A percentile compares a stretch with the other conserved stretches of the same genome.
phyloP scores from a whole-genome alignment of 2,329 filamentous ascomycete genomes.

The Ophiostoma sp. region DNA sequence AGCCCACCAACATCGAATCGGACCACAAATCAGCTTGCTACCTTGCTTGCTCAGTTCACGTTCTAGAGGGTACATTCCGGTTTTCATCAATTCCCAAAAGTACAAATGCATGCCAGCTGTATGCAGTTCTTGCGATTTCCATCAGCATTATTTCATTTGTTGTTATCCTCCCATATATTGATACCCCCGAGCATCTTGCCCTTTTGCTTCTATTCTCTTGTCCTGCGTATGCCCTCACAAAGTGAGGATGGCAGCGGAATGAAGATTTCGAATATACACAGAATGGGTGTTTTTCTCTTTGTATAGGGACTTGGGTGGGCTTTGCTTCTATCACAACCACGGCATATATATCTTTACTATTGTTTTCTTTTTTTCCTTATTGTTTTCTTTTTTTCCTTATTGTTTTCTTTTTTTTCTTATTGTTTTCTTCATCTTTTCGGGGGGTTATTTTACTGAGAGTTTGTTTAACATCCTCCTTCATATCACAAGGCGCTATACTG shows the following conservation, averaged over 20 bases:
- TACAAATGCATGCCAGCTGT: neutral
- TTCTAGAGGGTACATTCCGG: neutral
- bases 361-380: neutral
- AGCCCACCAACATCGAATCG: neutral
- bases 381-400: neutral
- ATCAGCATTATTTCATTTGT: neutral
- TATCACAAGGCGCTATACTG: conserved; percentile 1
- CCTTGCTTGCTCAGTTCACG: neutral
- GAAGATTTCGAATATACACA: neutral
- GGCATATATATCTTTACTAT: neutral
- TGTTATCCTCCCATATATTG: conserved; percentile 1
- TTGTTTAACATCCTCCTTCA: neutral
- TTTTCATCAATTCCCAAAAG: neutral
- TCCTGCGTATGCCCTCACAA: neutral
- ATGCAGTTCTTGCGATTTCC: conserved; percentile 1
- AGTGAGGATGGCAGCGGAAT: neutral
- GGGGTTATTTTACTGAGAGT: too few species aligned
- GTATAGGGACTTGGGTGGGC: conserved; percentile 9
- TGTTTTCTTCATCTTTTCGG: neutral
- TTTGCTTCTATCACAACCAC: neutral
- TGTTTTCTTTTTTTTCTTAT: neutral
- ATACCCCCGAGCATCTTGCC: conserved; percentile 13
- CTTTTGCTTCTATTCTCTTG: neutral
- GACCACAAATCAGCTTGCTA: neutral
- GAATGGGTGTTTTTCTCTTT: neutral